Evolutionary conservation across 352 stramenopile species (phyloP).

Genomic region (Vaucheria bursata): DNA sequence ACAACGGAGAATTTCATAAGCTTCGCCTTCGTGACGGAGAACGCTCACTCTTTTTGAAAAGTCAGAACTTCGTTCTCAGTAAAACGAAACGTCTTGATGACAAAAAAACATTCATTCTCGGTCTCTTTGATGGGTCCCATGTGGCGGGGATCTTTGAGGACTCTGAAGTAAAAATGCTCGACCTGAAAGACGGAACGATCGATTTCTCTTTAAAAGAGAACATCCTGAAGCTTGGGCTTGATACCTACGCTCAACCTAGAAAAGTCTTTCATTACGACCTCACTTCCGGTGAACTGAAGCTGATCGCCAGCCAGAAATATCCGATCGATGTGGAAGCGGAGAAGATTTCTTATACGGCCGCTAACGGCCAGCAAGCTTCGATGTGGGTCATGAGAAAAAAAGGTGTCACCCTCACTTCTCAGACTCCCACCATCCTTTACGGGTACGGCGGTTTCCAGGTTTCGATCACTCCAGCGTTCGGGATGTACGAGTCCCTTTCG

Average conservation of each 20-base stretch:
- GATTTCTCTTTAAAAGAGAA: not conserved
- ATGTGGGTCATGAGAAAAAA: conserved; percentile 2
- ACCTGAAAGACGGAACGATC: not conserved
- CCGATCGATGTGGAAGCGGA: not conserved
- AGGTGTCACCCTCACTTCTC: not conserved
- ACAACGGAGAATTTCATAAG: not conserved
- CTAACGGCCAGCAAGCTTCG: not conserved
- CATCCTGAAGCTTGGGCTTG: not conserved
- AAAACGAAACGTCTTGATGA: not conserved
- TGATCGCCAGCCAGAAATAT: not conserved
- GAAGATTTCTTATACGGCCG: not conserved
- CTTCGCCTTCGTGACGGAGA: not conserved
- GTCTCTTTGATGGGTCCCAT: not conserved
- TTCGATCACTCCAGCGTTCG: not conserved
- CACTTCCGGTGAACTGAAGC: not conserved
- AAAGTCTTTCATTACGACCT: not conserved
- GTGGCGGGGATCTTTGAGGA: not conserved
- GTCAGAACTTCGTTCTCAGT: not conserved
- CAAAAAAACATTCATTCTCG: not conserved
- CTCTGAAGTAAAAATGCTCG: not conserved
- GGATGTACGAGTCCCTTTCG: not conserved
- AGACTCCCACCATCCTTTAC: not conserved
- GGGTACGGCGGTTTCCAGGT: not conserved
- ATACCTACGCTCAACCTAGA: not conserved
- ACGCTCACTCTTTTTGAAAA: not conserved